Conservation (phyloP, 345 rosid genomes). For the Arabidopsis suecica region DNA sequence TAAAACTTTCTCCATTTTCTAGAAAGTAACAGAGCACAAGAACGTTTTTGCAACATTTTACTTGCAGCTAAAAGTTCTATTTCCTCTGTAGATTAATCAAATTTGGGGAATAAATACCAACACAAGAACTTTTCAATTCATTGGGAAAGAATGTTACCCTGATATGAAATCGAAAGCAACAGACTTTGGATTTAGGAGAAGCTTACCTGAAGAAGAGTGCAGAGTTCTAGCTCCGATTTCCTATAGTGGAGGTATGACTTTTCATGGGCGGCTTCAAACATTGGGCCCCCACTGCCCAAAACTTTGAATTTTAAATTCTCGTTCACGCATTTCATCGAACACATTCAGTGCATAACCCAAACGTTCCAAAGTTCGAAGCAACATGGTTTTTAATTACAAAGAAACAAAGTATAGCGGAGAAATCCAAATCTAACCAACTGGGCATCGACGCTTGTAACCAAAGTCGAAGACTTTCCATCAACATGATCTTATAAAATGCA, state of each 20-base stretch:
- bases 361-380: not conserved
- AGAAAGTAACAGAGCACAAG: not conserved
- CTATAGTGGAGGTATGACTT: constrained; percentile 18
- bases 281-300: constrained; percentile 27
- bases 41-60: not conserved
- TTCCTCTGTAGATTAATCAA: not conserved
- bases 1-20: not conserved
- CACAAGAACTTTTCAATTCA: not conserved
- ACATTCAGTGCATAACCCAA: constrained; percentile 7
- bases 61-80: constrained; percentile 2
- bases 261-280: constrained; percentile 20
- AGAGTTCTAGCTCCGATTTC: too few species aligned
- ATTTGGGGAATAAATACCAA: not conserved
- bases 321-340: constrained; percentile 36
- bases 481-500: not conserved
- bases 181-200: not conserved
- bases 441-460: constrained; percentile 21
- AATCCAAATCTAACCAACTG: constrained; percentile 6
- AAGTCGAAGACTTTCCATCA: constrained; percentile 17
- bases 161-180: not conserved
- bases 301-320: constrained; percentile 30
- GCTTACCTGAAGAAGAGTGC: not conserved
- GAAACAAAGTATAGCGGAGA: not conserved
- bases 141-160: not conserved
- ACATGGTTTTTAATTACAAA: not conserved